Percentiles rank a stretch among this genome's conserved stretches.
These are phyloP conservation scores for Sphagnum magellanicum DNA, from an alignment of 228 moss, liverwort and hornwort genomes.

Conservation along the genomic window DNA sequence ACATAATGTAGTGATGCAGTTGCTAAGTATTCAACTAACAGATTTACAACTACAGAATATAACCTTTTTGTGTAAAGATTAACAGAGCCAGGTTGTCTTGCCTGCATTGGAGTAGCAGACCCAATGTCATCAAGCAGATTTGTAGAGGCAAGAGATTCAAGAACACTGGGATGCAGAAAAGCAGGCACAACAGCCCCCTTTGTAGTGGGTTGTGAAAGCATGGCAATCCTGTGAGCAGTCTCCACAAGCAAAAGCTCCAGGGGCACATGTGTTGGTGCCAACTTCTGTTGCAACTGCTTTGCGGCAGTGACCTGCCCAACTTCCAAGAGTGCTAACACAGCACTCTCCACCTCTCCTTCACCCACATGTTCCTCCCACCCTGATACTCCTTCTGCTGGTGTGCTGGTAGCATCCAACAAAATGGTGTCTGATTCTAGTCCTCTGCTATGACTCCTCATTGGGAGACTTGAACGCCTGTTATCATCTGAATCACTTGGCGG, in stretches of 20 bases:
- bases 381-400: slow-evolving; percentile 36
- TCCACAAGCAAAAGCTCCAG: slow-evolving; percentile 82
- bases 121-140: slow-evolving; percentile 41
- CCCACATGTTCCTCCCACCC: slow-evolving; percentile 90
- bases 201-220: slow-evolving; percentile 42
- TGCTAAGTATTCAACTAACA: too few species aligned
- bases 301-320: slow-evolving; percentile 91
- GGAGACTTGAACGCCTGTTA: slow-evolving; percentile 25
- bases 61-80: too few species aligned
- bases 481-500: slow-evolving; percentile 58
- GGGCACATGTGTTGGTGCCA: slow-evolving; percentile 69
- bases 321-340: slow-evolving; percentile 89
- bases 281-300: slow-evolving; percentile 78
- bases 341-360: slow-evolving; percentile 66
- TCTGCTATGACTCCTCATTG: slow-evolving; percentile 19
- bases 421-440: slow-evolving; percentile 19
- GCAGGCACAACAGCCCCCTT: slow-evolving; percentile 63
- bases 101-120: slow-evolving; percentile 55
- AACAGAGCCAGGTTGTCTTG: slow-evolving; percentile 1
- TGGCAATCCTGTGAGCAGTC: slow-evolving; percentile 72
- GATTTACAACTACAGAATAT: too few species aligned
- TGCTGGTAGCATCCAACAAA: slow-evolving; percentile 23
- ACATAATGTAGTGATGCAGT: too few species aligned
- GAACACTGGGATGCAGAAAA: slow-evolving; percentile 49
- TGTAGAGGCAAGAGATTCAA: slow-evolving; percentile 52